Base-by-base conservation (phyloP, 768 basidiomycete species). In the Naganishia randhawae region DNA sequence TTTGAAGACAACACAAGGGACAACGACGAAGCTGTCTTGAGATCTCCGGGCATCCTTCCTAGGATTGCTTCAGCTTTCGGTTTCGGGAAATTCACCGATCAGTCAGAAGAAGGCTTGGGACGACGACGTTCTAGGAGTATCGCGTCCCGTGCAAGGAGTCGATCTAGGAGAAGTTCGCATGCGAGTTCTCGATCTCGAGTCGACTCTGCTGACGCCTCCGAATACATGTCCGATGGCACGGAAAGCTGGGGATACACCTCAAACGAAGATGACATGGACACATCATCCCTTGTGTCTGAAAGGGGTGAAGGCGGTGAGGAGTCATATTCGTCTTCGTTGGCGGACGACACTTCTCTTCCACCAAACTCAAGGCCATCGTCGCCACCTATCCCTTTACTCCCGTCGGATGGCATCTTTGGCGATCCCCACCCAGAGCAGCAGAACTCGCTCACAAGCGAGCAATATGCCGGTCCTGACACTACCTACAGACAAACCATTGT, bases 401-500 rank as follows among this genome's bases (percentile, higher is more conserved):
- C 77, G 4, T 71, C 73, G 19, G 77, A 77, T 55, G 76, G 71
- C 13, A 77, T 78, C 65, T 78, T 77, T 70, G 78, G 77, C 11
- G 79, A 77, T 27, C 72, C 73, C 13, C 51, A 54, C 25, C 45
- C 71, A 17, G 55, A 67, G 19, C 67, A 67, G 7, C 66, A 70
- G 19, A 74, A 74, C 37, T 31, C 50, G 25, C 67, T 65, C 1
- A 71, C 75, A 45, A 66, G 71, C 14, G 57, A 61, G 33, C 75
- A 52, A 2, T 67, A 31, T 22, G 66, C 54, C 17, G 53, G 53
- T 19, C 53, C 53, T 8, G 66, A 67, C 25, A 48, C 54, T 19
- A 17, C 54, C 14, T 61, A 50, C 17, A 83, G 91, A 66, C 96
- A 99, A 80, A 88, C 86, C 0, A 83, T 97, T 19, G 86, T 91